phyloP scores from a whole-genome alignment of 2,329 filamentous ascomycete genomes.

The Monilinia laxa region DNA sequence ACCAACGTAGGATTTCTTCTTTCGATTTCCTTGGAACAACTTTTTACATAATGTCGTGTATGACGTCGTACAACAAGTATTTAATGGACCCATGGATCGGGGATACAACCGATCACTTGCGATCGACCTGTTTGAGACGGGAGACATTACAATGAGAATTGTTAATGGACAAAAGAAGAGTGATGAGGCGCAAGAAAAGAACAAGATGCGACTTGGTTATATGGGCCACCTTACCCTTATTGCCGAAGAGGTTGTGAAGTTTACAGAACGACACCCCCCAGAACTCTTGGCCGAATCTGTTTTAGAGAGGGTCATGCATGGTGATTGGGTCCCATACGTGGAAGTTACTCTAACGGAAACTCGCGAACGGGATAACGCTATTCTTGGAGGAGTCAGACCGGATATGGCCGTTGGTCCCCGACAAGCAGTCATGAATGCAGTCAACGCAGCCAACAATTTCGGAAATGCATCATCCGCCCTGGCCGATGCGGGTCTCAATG shows the following conservation, averaged over 20 bases:
- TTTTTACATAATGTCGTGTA: slow-evolving; percentile 99
- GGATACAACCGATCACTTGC: slow-evolving; percentile 89
- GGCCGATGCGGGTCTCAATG: slow-evolving; percentile 77
- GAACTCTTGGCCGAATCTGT: slow-evolving; percentile 83
- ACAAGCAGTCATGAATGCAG: slow-evolving; percentile 58
- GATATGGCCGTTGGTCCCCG: slow-evolving; percentile 84
- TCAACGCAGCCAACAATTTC: slow-evolving; percentile 57
- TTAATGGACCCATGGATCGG: slow-evolving; percentile 96
- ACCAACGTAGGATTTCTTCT: slow-evolving; percentile 80
- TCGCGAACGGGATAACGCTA: slow-evolving; percentile 94
- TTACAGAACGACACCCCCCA: slow-evolving; percentile 88
- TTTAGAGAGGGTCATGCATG: slow-evolving; percentile 82
- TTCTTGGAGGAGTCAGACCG: slow-evolving; percentile 89
- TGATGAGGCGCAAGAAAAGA: slow-evolving; percentile 79
- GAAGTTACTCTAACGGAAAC: slow-evolving; percentile 92
- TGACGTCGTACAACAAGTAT: slow-evolving; percentile 97
- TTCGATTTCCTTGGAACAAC: slow-evolving; percentile 98
- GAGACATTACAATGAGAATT: slow-evolving; percentile 86
- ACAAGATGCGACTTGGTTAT: slow-evolving; percentile 90
- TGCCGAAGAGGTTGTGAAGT: slow-evolving; percentile 97
- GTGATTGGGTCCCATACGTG: slow-evolving; percentile 91
- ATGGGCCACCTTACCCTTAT: slow-evolving; percentile 98
- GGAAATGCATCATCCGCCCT: slow-evolving; percentile 63
- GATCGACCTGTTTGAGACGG: slow-evolving; percentile 88
- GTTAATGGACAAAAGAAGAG: slow-evolving; percentile 86